Evolutionary conservation across 1,284 basidiomycete species (phyloP).

Genomic region (Irpex lacteus): DNA sequence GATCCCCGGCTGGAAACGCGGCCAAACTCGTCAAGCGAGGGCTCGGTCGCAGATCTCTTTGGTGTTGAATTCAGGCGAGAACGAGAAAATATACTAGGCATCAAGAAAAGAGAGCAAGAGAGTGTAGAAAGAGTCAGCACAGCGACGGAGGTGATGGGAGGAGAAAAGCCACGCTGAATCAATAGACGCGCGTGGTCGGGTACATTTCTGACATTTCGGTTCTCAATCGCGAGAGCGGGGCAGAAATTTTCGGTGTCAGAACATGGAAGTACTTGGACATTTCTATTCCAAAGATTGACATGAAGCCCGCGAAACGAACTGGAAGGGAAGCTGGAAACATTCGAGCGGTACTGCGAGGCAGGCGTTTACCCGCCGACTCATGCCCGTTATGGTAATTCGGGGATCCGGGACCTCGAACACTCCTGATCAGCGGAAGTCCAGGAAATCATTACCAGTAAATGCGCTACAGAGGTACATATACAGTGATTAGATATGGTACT

Average conservation of each 20-base stretch:
- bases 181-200: neutral
- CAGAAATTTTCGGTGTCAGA: too few species aligned
- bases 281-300: too few species aligned
- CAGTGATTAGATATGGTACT: too few species aligned
- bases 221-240: too few species aligned
- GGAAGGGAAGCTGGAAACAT: too few species aligned
- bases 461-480: neutral
- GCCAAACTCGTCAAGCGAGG: constrained; percentile 63
- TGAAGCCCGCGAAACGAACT: too few species aligned
- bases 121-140: constrained; percentile 22
- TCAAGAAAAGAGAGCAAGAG: constrained; percentile 31
- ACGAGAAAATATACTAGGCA: constrained; percentile 59
- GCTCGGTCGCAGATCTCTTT: constrained; percentile 31
- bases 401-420: neutral
- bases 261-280: too few species aligned
- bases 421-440: neutral
- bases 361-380: neutral
- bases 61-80: constrained; percentile 50
- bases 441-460: neutral
- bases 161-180: constrained; percentile 9
- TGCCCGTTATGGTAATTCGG: neutral
- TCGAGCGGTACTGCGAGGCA: neutral
- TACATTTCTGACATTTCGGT: neutral
- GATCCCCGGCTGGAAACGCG: constrained; percentile 48
- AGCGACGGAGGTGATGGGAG: constrained; percentile 17